Base-by-base conservation (phyloP, 176 grass and related monocot genomes). In the Dactylis glomerata region DNA sequence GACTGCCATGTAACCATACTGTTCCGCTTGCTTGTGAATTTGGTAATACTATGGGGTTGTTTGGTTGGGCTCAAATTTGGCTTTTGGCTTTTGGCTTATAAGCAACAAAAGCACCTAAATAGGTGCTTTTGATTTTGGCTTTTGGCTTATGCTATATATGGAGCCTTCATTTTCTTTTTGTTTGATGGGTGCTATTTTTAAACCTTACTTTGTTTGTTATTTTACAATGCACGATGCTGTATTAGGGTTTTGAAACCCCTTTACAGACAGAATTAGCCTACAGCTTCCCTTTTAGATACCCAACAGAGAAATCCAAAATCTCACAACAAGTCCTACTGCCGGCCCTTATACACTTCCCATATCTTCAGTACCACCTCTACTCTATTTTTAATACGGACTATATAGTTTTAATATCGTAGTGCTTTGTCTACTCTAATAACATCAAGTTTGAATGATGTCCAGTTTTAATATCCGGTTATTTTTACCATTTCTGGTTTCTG, bases 161-260 rank as follows among this genome's bases (percentile, higher is more conserved):
- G 38, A 63, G 31, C 77, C 54, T 30, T 28, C 31, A 44, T 44
- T 61, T 30, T 7, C n/a, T 17, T 30, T 78, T 63, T 19, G 62
- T 62, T 63, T 45, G n/a, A 27, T 58, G 61, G 31, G 46, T 73
- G 42, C 24, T 74, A 44, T 68, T 54, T 61, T 52, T 55, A 30
- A 80, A 80, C 46, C 68, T 55, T 41, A 45, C 33, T 63, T 64
- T 73, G 42, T 54, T 50, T 83, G 46, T 20, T 83, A 55, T 52
- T 79, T 83, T 83, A 65, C 82, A 62, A 11, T 46, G 71, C 49
- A 76, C 20, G n/a, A 79, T 83, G 68, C 20, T 52, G 31, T 68
- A 51, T 68, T 68, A 26, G 13, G 61, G 7, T 69, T 69, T 49
- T 23, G 61, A 34, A 47, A 49, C 30, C 41, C 69, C 42, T 66